Base-by-base conservation (phyloP, 306 rosid genomes). In the Hippophae gyantsensis region DNA sequence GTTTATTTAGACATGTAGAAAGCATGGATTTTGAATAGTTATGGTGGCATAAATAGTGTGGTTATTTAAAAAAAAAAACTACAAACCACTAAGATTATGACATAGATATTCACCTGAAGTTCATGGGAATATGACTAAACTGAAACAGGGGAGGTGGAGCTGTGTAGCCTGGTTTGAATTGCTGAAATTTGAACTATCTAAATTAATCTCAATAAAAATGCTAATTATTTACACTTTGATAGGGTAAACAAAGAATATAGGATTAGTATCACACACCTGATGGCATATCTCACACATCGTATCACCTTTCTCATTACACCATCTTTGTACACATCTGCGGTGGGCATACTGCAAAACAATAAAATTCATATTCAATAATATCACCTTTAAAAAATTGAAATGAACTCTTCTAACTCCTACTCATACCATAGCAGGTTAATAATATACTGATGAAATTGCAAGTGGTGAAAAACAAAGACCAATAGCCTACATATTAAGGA, bases 261-360 rank as follows among this genome's bases (percentile, higher is more conserved):
- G 38, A 32, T 32, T 32, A 32, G 38, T 2, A 18, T 18, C 72
- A 67, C 67, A 56, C 73, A 86, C 99, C 96, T 92, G 90, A 57
- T 78, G 97, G 79, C 99, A 93, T 76, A 93, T 93, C 82, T 93
- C 99, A 69, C 99, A 93, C 23, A 72, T 61, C 32, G 90, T 93
- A 74, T 93, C 85, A 42, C 99, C 95, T 74, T 93, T 93, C 81
- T 88, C 99, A 67, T 93, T 80, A 60, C 99, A 93, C 99, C 99
- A 93, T 64, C 84, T 72, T 60, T 93, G 99, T 65, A 93, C 71
- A 58, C 99, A 93, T 72, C 77, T 80, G 43, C 97, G 83, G 79
- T 93, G 99, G 5, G 97, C 99, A 6, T 86, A 93, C 99, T 93
- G 86, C 84, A 78, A 73, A 13, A 51, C 51, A 68, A 59, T 51